Evolutionary conservation across 257 asterid species (phyloP), one percentile per base, ranked within the genome.

Genomic region (Avicennia marina): DNA sequence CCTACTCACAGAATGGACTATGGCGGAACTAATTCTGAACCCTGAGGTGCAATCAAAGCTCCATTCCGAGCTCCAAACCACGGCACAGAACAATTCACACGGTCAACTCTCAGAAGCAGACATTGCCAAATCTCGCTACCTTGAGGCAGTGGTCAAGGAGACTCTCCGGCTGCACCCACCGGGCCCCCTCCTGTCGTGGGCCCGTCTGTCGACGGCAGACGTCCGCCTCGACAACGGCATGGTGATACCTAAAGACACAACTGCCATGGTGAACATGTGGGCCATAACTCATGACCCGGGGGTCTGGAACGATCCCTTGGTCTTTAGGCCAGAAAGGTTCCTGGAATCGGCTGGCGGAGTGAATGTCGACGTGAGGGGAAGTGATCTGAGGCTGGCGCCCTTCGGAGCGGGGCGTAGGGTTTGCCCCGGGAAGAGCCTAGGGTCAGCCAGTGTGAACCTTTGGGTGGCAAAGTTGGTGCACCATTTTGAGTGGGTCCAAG

Each of bases 261-360:
- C 79, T 0, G 81, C 85, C 1, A 81, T 81, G 85, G 75, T 81
- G 33, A 81, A 81, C 48, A 78, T 78, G 89, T 78, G 89, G 89
- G 70, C 89, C 4, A 81, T 81, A n/a, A 68, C 89, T 0, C 85
- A 73, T 15, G 81, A 81, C 60, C 46, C 79, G 0, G 25, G 15
- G 0, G 26, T 78, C 0, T 78, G 83, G 83, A 59, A 38, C 0
- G 65, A 75, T 0, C 72, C 89, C 1, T 60, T 34, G 20, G 19
- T 9, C 20, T 81, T 81, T 53, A 64, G 53, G 33, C 81, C 83
- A 0, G 81, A 75, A 15, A 69, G 89, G 66, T 73, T 78, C 49
- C 0, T 75, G 19, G 27, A 60, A 1, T 22, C 54, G 0, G 60
- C 40, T 0, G 79, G 75, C 0, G 77, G 78, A 4, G 57, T 33